phyloP scores from a whole-genome alignment of 345 rosid genomes.

The Brassica nigra region DNA sequence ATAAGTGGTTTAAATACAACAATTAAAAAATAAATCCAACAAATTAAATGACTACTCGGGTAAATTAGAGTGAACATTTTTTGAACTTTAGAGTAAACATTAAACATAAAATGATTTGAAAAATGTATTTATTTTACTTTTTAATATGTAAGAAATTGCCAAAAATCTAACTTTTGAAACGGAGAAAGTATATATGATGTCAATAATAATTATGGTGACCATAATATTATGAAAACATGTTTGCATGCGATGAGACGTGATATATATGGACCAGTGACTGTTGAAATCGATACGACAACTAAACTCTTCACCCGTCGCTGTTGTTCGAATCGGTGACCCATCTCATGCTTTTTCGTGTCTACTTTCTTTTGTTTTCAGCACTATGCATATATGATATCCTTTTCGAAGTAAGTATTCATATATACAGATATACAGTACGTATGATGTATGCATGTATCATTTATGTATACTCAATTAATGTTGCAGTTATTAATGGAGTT shows the following conservation, averaged over 20 bases:
- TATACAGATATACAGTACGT: neutral
- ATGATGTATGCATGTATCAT: neutral
- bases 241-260: constrained; percentile 2
- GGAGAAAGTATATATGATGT: neutral
- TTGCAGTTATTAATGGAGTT: neutral
- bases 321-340: constrained; percentile 4
- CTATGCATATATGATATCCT: constrained; percentile 1
- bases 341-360: constrained; percentile 12
- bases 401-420: neutral
- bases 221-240: neutral
- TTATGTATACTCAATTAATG: neutral
- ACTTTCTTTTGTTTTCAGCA: constrained; percentile 1
- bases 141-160: neutral
- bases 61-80: too few relatives aligned
- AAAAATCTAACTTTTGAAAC: neutral
- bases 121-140: neutral
- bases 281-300: constrained; percentile 12
- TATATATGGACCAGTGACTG: constrained; percentile 2
- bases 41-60: neutral
- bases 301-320: constrained; percentile 1
- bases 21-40: neutral
- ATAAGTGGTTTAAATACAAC: neutral
- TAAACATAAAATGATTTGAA: neutral
- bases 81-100: neutral
- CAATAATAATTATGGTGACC: neutral